These are phyloP conservation scores for Uronychia binucleata DNA, from an alignment of 73 alveolate genomes.

Conservation along the genomic window DNA sequence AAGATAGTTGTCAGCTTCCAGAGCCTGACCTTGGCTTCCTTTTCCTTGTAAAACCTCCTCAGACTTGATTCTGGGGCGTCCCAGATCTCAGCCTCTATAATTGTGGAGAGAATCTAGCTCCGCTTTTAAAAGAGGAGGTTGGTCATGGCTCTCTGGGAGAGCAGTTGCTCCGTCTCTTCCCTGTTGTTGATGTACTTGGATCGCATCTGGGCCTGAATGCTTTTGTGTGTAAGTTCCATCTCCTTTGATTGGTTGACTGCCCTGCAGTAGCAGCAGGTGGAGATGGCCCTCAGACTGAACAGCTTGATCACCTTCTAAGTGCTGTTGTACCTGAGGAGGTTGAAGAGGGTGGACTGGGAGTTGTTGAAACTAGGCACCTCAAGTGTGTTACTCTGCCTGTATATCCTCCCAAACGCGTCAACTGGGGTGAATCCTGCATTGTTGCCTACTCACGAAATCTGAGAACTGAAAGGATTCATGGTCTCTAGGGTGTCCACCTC, in stretches of 20 bases:
- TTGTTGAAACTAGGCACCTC: background rate
- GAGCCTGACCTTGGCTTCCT: background rate
- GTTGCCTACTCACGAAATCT: background rate
- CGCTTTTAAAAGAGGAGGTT: too few relatives aligned
- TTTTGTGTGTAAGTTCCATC: background rate
- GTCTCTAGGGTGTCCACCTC: background rate
- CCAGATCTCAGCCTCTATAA: background rate
- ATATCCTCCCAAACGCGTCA: background rate
- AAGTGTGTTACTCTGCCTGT: background rate
- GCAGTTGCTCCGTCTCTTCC: background rate
- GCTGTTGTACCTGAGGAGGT: background rate
- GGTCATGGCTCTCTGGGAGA: too few relatives aligned
- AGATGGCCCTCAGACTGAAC: background rate
- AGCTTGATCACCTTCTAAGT: background rate
- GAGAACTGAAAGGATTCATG: background rate
- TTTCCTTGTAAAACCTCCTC: background rate
- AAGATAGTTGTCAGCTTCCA: background rate
- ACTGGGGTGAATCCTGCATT: background rate
- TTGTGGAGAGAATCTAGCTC: background rate
- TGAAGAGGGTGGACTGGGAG: background rate
- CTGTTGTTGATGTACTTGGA: background rate
- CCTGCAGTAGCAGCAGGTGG: background rate
- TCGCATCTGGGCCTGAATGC: background rate
- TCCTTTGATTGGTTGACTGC: background rate
- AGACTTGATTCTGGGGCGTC: background rate